Evolutionary conservation across 139 green algal species (phyloP).

Genomic region (Coelastrella sp.): DNA sequence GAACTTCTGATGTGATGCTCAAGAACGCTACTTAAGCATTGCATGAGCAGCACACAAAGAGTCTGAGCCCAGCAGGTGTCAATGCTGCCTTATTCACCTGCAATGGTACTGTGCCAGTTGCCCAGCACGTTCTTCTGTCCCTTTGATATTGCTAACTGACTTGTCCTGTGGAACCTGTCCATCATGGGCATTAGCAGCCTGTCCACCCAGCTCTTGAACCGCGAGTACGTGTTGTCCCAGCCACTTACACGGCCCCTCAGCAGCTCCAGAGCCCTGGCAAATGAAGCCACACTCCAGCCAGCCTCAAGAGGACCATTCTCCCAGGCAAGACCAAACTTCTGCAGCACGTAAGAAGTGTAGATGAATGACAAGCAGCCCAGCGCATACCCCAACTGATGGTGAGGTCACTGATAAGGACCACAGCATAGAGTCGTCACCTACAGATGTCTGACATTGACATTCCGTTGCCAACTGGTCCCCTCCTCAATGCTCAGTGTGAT

Average conservation of each 20-base stretch:
- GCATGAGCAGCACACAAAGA: no score
- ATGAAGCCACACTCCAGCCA: slow-evolving; percentile 19
- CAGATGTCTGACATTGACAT: neutral
- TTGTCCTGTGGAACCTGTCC: neutral
- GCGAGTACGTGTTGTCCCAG: neutral
- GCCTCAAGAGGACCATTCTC: slow-evolving; percentile 38
- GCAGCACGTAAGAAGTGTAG: neutral
- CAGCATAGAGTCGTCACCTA: neutral
- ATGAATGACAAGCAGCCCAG: no score
- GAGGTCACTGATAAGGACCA: neutral
- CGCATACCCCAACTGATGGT: neutral
- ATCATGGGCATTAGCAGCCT: slow-evolving; percentile 16
- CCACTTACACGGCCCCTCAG: neutral
- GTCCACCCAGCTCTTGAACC: slow-evolving; percentile 4
- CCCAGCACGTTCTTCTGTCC: neutral
- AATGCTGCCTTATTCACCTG: neutral
- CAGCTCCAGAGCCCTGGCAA: slow-evolving; percentile 21
- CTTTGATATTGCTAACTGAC: neutral
- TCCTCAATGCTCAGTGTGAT: no score
- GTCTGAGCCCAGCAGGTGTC: no score
- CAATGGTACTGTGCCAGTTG: slow-evolving; percentile 27
- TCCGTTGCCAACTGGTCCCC: neutral
- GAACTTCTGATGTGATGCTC: neutral
- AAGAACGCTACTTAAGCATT: no score
- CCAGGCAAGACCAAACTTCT: slow-evolving; percentile 17